A percentile compares a stretch with the other conserved stretches of the same genome.
These are phyloP conservation scores for Phytophthora citricola DNA, from an alignment of 352 stramenopile species.

Conservation along the genomic window DNA sequence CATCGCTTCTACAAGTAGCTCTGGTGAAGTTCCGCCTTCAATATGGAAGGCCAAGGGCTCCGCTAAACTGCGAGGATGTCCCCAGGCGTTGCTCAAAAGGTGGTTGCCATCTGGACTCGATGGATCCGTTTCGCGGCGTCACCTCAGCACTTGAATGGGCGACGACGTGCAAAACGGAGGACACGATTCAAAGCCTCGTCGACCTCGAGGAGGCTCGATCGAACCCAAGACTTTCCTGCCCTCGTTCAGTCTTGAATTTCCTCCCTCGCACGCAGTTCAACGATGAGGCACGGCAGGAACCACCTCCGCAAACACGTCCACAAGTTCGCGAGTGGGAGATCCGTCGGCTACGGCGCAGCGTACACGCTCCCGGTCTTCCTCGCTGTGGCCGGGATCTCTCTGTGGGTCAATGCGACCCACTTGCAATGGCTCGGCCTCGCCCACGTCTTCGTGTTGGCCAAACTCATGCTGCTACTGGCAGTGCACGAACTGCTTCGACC, in stretches of 20 bases:
- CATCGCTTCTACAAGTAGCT: neutral
- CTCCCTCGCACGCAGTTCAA: conserved; percentile 11
- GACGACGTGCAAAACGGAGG: conserved; percentile 15
- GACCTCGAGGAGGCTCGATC: too few relatives aligned
- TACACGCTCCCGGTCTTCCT: conserved; percentile 35
- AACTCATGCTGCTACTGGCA: conserved; percentile 29
- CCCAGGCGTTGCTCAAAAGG: conserved; percentile 4
- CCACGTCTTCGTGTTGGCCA: conserved; percentile 26
- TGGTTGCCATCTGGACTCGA: neutral
- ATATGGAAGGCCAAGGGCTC: conserved; percentile 1
- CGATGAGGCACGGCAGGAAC: conserved; percentile 38
- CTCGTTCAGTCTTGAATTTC: conserved; percentile 4
- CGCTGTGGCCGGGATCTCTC: conserved; percentile 13
- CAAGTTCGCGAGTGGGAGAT: conserved; percentile 14
- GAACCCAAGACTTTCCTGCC: neutral
- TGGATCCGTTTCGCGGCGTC: conserved; percentile 14
- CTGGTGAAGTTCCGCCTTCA: neutral
- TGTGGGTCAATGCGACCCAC: conserved; percentile 39
- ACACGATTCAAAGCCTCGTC: conserved; percentile 8
- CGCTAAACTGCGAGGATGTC: neutral
- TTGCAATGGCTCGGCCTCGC: conserved; percentile 33
- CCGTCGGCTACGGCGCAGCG: conserved; percentile 20
- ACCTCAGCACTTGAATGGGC: conserved; percentile 4
- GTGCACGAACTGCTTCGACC: conserved; percentile 51
- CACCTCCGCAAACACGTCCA: conserved; percentile 26